These are phyloP conservation scores for Candida golubevii DNA, from an alignment of 805 yeast genomes.

Conservation along the genomic window DNA sequence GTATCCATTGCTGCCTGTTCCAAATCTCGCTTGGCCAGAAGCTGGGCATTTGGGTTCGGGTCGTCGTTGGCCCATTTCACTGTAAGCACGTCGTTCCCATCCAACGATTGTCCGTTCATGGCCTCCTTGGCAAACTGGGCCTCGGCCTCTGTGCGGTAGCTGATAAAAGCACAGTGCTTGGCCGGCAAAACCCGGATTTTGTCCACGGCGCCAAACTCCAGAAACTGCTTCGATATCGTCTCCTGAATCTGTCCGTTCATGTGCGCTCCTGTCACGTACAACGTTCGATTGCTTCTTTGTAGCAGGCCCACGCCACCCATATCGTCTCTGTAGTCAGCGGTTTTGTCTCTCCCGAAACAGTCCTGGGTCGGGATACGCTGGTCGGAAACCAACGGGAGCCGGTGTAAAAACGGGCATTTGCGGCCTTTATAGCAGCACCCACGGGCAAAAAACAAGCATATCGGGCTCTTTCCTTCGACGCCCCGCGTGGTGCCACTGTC, in stretches of 20 bases:
- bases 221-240: conserved; percentile 43
- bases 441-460: conserved; percentile 83
- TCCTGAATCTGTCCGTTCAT: conserved; percentile 38
- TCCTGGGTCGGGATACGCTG: conserved; percentile 61
- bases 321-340: conserved; percentile 78
- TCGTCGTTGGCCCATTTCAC: conserved; percentile 90
- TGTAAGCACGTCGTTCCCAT: conserved; percentile 55
- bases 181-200: conserved; percentile 55
- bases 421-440: conserved; percentile 83
- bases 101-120: conserved; percentile 77
- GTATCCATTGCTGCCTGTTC: conserved; percentile 54
- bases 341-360: conserved; percentile 90
- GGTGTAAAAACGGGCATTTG: conserved; percentile 71
- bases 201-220: conserved; percentile 73
- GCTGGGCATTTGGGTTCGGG: conserved; percentile 66
- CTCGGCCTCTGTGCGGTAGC: conserved; percentile 58
- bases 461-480: conserved; percentile 42
- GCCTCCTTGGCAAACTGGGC: conserved; percentile 97
- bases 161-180: conserved; percentile 75
- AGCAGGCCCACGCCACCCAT: conserved; percentile 93
- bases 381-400: conserved; percentile 65
- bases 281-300: conserved; percentile 60
- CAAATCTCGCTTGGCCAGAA: conserved; percentile 42
- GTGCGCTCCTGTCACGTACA: conserved; percentile 65
- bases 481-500: conserved; percentile 81